Conservation (phyloP, 2,329 filamentous ascomycete species). For the Pseudogymnoascus sp. region DNA sequence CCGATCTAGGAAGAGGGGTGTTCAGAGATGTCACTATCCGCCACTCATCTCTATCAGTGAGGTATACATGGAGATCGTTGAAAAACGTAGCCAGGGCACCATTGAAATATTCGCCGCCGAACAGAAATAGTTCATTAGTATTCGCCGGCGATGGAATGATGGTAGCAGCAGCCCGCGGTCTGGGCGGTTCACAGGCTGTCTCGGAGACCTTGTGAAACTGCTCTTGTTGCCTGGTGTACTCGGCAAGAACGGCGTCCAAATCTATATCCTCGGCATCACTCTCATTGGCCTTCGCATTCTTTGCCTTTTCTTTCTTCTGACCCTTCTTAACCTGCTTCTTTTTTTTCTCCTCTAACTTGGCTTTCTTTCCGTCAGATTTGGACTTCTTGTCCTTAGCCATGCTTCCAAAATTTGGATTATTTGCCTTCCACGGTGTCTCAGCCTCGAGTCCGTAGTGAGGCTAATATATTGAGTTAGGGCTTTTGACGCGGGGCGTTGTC, state of each 20-base stretch:
- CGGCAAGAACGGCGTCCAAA: slow-evolving; percentile 83
- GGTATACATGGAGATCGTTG: slow-evolving; percentile 59
- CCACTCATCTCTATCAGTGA: slow-evolving; percentile 85
- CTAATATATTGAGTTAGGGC: slow-evolving; percentile 6
- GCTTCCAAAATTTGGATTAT: slow-evolving; percentile 6
- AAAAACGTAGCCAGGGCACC: slow-evolving; percentile 71
- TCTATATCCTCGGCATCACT: slow-evolving; percentile 90
- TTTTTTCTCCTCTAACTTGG: slow-evolving; percentile 53
- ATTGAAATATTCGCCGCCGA: slow-evolving; percentile 94
- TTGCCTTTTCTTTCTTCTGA: slow-evolving; percentile 72
- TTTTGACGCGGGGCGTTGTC: slow-evolving; percentile 1
- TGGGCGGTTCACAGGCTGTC: slow-evolving; percentile 62
- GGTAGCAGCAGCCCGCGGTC: slow-evolving; percentile 69
- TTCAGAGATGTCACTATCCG: slow-evolving; percentile 84
- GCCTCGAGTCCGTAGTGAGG: slow-evolving; percentile 1
- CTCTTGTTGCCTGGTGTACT: slow-evolving; percentile 88
- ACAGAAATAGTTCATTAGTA: slow-evolving; percentile 79
- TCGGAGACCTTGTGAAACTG: slow-evolving; percentile 93
- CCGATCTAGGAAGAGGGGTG: slow-evolving; percentile 78
- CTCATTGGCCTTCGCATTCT: slow-evolving; percentile 63
- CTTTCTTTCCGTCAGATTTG: slow-evolving; percentile 40
- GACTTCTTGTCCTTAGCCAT: slow-evolving; percentile 47
- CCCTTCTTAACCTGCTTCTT: slow-evolving; percentile 81
- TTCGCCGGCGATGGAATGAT: slow-evolving; percentile 80
- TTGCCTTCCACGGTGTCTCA: not conserved